Evolutionary conservation across 140 eudicot species (phyloP).

Genomic region (Stevia rebaudiana): DNA sequence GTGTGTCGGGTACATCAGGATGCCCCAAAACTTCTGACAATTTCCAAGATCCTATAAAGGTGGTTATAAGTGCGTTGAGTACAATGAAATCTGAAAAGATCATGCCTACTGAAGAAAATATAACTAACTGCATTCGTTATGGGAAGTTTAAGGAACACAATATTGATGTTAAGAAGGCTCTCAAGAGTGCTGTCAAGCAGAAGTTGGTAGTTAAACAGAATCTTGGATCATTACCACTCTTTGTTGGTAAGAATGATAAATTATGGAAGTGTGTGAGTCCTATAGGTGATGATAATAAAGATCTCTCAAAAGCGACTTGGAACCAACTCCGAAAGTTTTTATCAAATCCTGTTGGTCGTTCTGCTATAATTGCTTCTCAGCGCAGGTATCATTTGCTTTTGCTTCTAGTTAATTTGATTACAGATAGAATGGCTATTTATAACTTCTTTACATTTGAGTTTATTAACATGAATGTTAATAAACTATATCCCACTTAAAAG

Average conservation of each 20-base stretch:
- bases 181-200: conserved; percentile 70
- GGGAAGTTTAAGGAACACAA: conserved; percentile 60
- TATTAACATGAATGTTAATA: too few relatives aligned
- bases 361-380: conserved; percentile 51
- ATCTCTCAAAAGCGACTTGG: conserved; percentile 66
- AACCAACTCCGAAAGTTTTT: conserved; percentile 56
- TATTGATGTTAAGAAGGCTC: conserved; percentile 83
- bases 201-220: conserved; percentile 62
- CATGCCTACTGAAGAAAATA: conserved; percentile 76
- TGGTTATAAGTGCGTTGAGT: conserved; percentile 71
- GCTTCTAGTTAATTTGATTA: background rate
- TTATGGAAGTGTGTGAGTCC: conserved; percentile 84
- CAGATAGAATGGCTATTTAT: background rate
- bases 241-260: conserved; percentile 66
- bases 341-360: conserved; percentile 57
- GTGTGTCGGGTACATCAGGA: conserved; percentile 70
- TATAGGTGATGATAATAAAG: conserved; percentile 43
- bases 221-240: conserved; percentile 47
- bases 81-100: conserved; percentile 74
- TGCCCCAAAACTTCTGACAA: conserved; percentile 69
- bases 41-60: conserved; percentile 71
- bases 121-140: conserved; percentile 63
- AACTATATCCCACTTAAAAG: too few relatives aligned
- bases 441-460: background rate
- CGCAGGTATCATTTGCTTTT: conserved; percentile 52